These are phyloP conservation scores for Kregervanrija pseudodelftensis DNA, from an alignment of 805 yeast species.

Conservation along the genomic window DNA sequence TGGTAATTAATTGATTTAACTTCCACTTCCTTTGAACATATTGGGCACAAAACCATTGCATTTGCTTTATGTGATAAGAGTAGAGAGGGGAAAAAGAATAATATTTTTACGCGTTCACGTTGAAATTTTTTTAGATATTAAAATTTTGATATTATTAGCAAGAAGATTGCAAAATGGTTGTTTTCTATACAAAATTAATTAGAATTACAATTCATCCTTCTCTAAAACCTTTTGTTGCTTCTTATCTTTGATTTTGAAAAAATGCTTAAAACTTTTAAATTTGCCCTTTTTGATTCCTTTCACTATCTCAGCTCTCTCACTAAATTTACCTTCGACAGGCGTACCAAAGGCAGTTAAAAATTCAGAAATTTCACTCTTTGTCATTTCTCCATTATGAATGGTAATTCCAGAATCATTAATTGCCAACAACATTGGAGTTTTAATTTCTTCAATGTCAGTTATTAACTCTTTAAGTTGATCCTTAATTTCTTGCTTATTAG, in stretches of 20 bases:
- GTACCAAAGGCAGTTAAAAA: slow-evolving; percentile 26
- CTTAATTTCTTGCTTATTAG: slow-evolving; percentile 15
- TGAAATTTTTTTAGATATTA: too few species aligned
- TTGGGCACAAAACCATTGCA: slow-evolving; percentile 29
- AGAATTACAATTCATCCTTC: slow-evolving; percentile 15
- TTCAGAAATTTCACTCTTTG: slow-evolving; percentile 25
- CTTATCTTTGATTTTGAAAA: slow-evolving; percentile 17
- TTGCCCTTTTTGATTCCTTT: slow-evolving; percentile 17
- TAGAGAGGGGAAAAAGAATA: not conserved
- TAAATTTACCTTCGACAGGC: slow-evolving; percentile 30
- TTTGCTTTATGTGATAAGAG: not conserved
- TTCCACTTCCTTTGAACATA: slow-evolving; percentile 24
- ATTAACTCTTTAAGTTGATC: slow-evolving; percentile 11
- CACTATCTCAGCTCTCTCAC: slow-evolving; percentile 19
- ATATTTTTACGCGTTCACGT: not conserved
- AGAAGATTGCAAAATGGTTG: not conserved
- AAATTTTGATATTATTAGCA: not conserved
- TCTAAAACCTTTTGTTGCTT: slow-evolving; percentile 10
- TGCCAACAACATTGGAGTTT: slow-evolving; percentile 19
- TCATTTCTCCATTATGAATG: slow-evolving; percentile 20
- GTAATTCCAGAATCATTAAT: slow-evolving; percentile 16
- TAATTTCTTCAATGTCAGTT: slow-evolving; percentile 11
- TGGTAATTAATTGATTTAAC: slow-evolving; percentile 28
- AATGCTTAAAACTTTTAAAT: slow-evolving; percentile 16
- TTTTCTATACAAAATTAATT: not conserved